Evolutionary conservation across 768 basidiomycete genomes (phyloP), one percentile per base, ranked within the genome.

Genomic region (Mycena capillaripes): DNA sequence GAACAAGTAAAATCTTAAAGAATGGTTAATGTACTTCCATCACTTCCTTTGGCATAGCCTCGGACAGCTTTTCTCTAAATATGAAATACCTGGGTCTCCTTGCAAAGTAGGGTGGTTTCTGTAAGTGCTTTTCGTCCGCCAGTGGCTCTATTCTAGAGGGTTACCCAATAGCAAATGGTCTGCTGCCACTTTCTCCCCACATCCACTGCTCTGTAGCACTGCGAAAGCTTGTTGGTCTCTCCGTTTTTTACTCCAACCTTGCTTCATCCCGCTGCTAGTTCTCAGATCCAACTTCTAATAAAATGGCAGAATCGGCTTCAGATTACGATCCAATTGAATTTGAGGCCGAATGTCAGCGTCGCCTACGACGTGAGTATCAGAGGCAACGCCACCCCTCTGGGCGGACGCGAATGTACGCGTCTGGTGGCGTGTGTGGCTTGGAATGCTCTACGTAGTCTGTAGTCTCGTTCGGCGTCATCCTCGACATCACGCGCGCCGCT

Each of bases 201-300:
- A 52, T 52, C 50, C 50, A 52, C 50, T 52, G 50, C 27, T 52
- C 50, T 52, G 50, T n/a, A 52, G n/a, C n/a, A 52, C 50, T 52
- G 50, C 50, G 27, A 52, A 12, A 52, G 7, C 50, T 16, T 52
- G n/a, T 52, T 52, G 50, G 50, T 29, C 50, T 52, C n/a, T 52
- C 25, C n/a, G 8, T 36, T 36, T 57, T 14, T 57, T 36, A 32
- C 56, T 57, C 56, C 10, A 57, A 36, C 56, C 56, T 57, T 57
- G 56, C 56, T 57, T 57, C 17, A 57, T 57, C 56, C 34, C 56
- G 56, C 9, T 57, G 56, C 56, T 32, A 36, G 32, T 57, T 57
- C 32, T 21, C 56, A 19, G 56, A 57, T 57, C 34, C 34, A 36
- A 36, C 34, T 36, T 6, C 6, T n/a, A 57, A 57, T n/a, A 57